Conservation (phyloP, 306 rosid genomes). For the Hippophae rhamnoides region DNA sequence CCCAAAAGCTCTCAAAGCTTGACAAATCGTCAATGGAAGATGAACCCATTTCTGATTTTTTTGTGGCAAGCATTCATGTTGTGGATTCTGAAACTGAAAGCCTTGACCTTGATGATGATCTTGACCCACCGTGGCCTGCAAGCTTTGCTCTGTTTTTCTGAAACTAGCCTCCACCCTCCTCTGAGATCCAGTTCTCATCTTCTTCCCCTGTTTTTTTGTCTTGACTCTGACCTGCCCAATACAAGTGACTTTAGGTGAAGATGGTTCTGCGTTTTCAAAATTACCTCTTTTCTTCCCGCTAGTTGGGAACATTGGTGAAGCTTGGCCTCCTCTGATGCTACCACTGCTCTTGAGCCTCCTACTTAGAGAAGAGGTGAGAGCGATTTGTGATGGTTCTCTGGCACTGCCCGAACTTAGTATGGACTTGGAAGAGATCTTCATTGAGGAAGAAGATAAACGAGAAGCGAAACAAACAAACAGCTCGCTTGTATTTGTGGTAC, state of each 20-base stretch:
- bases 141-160: not conserved
- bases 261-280: constrained; percentile 85
- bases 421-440: constrained; percentile 83
- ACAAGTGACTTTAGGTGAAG: constrained; percentile 91
- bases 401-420: constrained; percentile 63
- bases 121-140: not conserved
- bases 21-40: not conserved
- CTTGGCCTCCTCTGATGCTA: constrained; percentile 75
- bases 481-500: constrained; percentile 44
- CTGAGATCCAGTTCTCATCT: constrained; percentile 58
- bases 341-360: constrained; percentile 65
- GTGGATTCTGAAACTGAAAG: not conserved
- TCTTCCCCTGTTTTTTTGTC: constrained; percentile 84
- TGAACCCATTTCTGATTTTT: not conserved
- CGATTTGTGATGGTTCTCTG: constrained; percentile 67
- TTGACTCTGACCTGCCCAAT: constrained; percentile 92
- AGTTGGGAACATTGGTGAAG: constrained; percentile 89
- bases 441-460: constrained; percentile 58
- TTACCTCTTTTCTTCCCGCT: constrained; percentile 51
- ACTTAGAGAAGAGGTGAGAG: constrained; percentile 72
- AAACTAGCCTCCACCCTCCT: constrained; percentile 27
- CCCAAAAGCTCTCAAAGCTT: not conserved
- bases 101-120: not conserved
- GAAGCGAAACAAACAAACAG: constrained; percentile 71
- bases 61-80: not conserved